A percentile compares a stretch with the other conserved stretches of the same genome.
These are phyloP conservation scores for Prunella vulgaris DNA, from an alignment of 257 asterid species.

Conservation along the genomic window DNA sequence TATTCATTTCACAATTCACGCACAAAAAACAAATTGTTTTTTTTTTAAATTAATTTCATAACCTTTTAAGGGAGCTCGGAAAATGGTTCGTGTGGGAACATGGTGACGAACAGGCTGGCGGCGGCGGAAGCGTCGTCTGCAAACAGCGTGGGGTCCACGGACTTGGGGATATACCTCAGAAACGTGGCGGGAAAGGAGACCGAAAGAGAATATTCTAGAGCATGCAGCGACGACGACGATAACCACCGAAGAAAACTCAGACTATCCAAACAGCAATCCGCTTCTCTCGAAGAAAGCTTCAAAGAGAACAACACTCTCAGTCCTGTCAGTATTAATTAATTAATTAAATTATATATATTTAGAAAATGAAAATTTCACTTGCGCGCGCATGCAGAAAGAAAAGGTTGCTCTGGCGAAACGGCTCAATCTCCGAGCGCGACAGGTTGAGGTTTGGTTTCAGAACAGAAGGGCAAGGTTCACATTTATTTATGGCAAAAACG, in stretches of 20 bases:
- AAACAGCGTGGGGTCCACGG: slow-evolving; percentile 27
- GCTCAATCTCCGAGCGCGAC: slow-evolving; percentile 70
- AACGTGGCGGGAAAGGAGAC: slow-evolving; percentile 35
- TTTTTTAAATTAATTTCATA: no score
- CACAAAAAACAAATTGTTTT: no score
- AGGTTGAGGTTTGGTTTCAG: slow-evolving; percentile 83
- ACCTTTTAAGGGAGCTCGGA: slow-evolving; percentile 28
- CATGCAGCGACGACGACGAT: slow-evolving; percentile 47
- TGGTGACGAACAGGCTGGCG: slow-evolving; percentile 7
- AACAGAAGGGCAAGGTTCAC: slow-evolving; percentile 86
- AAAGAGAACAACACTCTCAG: slow-evolving; percentile 64
- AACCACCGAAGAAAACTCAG: slow-evolving; percentile 54
- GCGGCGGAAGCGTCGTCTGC: slow-evolving; percentile 57
- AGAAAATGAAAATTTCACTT: no score
- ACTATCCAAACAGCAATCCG: slow-evolving; percentile 67
- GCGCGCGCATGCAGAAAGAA: slow-evolving; percentile 65
- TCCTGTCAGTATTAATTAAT: slow-evolving; percentile 42
- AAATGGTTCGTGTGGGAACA: slow-evolving; percentile 54
- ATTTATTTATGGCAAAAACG: no score
- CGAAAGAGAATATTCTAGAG: slow-evolving; percentile 28
- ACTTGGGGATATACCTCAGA: background rate
- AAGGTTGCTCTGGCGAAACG: slow-evolving; percentile 65
- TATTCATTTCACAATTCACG: background rate
- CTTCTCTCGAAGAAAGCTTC: slow-evolving; percentile 71
- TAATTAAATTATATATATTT: no score